A percentile compares a stretch with the other conserved stretches of the same genome.
These are phyloP conservation scores for Guyanaporus albipodus DNA, from an alignment of 768 basidiomycete species.

Conservation along the genomic window DNA sequence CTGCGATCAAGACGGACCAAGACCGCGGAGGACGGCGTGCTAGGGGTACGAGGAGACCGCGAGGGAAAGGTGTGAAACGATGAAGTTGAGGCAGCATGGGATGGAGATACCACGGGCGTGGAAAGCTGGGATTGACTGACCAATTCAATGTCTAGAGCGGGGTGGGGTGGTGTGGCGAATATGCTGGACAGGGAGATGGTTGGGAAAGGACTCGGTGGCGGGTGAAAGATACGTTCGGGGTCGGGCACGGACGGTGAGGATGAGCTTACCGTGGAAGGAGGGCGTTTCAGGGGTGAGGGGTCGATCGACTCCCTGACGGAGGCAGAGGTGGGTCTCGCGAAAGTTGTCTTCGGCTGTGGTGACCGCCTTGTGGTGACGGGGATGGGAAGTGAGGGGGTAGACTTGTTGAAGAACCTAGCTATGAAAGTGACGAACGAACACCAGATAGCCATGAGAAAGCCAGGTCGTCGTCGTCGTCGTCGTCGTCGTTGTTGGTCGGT, in stretches of 20 bases:
- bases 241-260: too few species aligned
- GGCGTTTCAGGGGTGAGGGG: slow-evolving; percentile 12
- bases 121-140: not conserved
- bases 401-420: slow-evolving; percentile 7
- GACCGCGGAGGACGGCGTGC: slow-evolving; percentile 12
- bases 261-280: slow-evolving; percentile 1
- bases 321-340: not conserved
- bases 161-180: slow-evolving; percentile 9
- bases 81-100: not conserved
- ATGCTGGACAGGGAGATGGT: slow-evolving; percentile 19
- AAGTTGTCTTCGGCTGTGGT: not conserved
- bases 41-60: slow-evolving; percentile 7
- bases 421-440: slow-evolving; percentile 9
- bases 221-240: slow-evolving; percentile 12
- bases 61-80: slow-evolving; percentile 11
- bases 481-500: too few species aligned
- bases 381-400: slow-evolving; percentile 13
- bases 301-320: slow-evolving; percentile 5
- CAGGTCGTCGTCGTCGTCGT: not conserved
- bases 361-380: slow-evolving; percentile 14
- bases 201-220: slow-evolving; percentile 15
- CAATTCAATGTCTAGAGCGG: not conserved
- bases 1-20: slow-evolving; percentile 21
- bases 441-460: slow-evolving; percentile 18
- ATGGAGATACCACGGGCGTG: not conserved